Conservation (phyloP, 1,284 basidiomycete species). For the Cystobasidiaceae sp. region DNA sequence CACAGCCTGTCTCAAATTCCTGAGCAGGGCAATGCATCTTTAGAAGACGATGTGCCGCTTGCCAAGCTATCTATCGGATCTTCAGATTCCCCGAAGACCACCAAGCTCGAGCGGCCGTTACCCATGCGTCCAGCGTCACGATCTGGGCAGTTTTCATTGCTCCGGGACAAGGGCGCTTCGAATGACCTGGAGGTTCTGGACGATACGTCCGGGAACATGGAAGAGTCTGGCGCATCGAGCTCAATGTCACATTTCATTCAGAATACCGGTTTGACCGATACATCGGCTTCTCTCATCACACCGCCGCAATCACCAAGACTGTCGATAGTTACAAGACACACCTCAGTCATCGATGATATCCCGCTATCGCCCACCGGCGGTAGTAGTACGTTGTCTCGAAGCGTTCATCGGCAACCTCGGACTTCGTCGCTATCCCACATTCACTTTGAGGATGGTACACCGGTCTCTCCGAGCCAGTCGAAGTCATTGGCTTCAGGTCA, state of each 20-base stretch:
- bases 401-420: conserved; percentile 4
- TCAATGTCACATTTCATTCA: neutral
- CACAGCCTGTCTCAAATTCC: neutral
- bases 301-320: conserved; percentile 4
- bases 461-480: neutral
- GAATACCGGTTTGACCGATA: neutral
- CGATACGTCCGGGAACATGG: too few relatives aligned
- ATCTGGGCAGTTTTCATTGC: neutral
- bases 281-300: neutral
- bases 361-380: conserved; percentile 1
- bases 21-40: neutral
- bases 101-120: neutral
- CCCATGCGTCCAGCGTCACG: neutral
- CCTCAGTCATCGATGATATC: neutral
- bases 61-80: neutral
- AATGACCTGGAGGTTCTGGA: conserved; percentile 13
- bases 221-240: too few relatives aligned
- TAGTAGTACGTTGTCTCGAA: neutral
- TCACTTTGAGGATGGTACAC: neutral
- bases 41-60: neutral
- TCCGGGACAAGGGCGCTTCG: conserved; percentile 18
- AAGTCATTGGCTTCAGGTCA: neutral
- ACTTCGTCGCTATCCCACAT: conserved; percentile 7
- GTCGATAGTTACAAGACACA: neutral
- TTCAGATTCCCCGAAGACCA: neutral